phyloP scores from a whole-genome alignment of 2,329 filamentous ascomycete species.

The Orbilia oligospora region DNA sequence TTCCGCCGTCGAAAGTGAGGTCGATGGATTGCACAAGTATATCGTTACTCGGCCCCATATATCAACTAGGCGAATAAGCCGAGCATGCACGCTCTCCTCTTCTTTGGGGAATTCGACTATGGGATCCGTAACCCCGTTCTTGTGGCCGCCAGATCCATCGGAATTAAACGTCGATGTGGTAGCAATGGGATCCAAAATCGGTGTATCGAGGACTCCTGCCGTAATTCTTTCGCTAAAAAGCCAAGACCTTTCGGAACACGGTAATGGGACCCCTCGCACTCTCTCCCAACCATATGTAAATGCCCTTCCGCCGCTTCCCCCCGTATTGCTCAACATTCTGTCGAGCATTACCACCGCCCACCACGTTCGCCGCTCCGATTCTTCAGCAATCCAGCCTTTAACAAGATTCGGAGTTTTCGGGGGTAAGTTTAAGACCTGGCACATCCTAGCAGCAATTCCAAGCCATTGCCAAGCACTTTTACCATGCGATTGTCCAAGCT shows the following conservation, averaged over 20 bases:
- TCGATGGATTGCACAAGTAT: conserved; percentile 65
- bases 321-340: conserved; percentile 66
- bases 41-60: conserved; percentile 70
- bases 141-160: conserved; percentile 69
- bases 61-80: conserved; percentile 70
- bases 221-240: conserved; percentile 57
- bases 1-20: conserved; percentile 70
- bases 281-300: conserved; percentile 76
- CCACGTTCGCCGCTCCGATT: conserved; percentile 78
- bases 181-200: conserved; percentile 67
- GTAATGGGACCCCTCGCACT: conserved; percentile 73
- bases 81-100: conserved; percentile 69
- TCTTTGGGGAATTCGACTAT: conserved; percentile 68
- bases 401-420: conserved; percentile 65
- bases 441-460: conserved; percentile 73
- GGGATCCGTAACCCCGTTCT: conserved; percentile 66
- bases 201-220: conserved; percentile 58
- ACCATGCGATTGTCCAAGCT: conserved; percentile 74
- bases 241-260: conserved; percentile 71
- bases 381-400: conserved; percentile 72
- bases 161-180: conserved; percentile 75
- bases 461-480: conserved; percentile 77
- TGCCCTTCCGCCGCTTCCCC: conserved; percentile 66
- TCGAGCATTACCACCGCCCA: conserved; percentile 83
- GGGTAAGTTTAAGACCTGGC: conserved; percentile 38